phyloP scores from a whole-genome alignment of 2,329 filamentous ascomycete species.

The Colletotrichum sp. region DNA sequence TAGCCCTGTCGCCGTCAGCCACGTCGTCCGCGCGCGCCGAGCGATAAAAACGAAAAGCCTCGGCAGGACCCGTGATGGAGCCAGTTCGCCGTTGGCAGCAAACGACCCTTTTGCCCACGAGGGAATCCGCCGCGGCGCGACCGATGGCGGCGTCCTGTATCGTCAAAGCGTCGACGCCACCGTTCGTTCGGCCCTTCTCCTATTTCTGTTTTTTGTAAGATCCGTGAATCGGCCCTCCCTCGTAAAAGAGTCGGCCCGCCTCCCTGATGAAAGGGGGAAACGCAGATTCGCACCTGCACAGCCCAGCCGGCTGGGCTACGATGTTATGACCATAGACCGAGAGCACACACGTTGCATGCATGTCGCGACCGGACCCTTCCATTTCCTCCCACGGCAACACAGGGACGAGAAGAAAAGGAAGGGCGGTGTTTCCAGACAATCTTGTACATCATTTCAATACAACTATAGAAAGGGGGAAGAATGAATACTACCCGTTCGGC shows the following conservation, averaged over 20 bases:
- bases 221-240: background rate
- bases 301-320: conserved; percentile 3
- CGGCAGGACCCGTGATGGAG: background rate
- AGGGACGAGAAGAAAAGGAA: background rate
- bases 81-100: background rate
- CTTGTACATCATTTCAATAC: conserved; percentile 21
- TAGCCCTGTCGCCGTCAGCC: background rate
- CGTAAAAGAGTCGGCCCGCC: background rate
- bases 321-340: background rate
- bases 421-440: background rate
- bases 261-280: background rate
- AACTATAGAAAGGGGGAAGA: conserved; percentile 17
- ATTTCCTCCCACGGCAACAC: no score
- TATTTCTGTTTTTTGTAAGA: background rate
- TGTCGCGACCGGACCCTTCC: background rate
- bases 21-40: background rate
- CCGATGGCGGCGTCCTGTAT: background rate
- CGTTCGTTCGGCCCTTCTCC: background rate
- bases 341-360: background rate
- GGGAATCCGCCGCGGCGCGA: background rate
- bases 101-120: background rate
- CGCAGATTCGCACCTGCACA: background rate
- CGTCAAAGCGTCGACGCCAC: background rate
- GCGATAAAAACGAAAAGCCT: background rate
- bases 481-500: conserved; percentile 6